Base-by-base conservation (phyloP, 176 grass and related monocot genomes). In the Chloris gayana region DNA sequence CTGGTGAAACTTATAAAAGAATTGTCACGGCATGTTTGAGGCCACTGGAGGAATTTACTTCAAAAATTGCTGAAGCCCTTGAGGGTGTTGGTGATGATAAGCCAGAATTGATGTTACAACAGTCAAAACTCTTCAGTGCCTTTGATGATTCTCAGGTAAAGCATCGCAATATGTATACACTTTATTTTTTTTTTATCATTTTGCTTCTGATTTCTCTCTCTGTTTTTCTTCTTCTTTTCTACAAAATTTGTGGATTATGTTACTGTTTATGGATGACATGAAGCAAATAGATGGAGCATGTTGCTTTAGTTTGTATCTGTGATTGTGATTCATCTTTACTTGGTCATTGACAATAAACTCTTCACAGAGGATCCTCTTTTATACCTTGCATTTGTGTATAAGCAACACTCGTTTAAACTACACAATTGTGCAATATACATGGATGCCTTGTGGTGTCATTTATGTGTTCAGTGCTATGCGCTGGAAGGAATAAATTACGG, bases 111-210 rank as follows among this genome's bases (percentile, higher is more conserved):
- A 87, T 95, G 27, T 80, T 82, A 32, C 90, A 93, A 54, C 92
- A 95, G 46, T 91, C 84, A 5, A 86, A 82, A 64, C 90, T 99
- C 47, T 64, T 60, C 51, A 70, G 74, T 82, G 90, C 96, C 81
- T 93, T 95, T 85, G 80, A 84, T 86, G 96, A 99, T 89, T 93
- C 72, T 81, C 88, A 95, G 96, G 96, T 99, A 87, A 81, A 35
- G 41, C 30, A 38, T 29, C 24, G 46, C 22, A 30, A 11, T 1
- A 4, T 57, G 15, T 63, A 14, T 14, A 9, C 47, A 38, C 37
- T 62, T 44, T 9, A 53, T 2, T 25, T 56, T 26, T 77, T 14
- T 78, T 78, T 26, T 77, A 9, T 83, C 71, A n/a, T 82, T 45
- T 49, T 66, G 21, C 19, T 61, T 82, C 6, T 78, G 5, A 31